These are phyloP conservation scores for Ramaria rubella DNA, from an alignment of 768 basidiomycete genomes.

Conservation along the genomic window DNA sequence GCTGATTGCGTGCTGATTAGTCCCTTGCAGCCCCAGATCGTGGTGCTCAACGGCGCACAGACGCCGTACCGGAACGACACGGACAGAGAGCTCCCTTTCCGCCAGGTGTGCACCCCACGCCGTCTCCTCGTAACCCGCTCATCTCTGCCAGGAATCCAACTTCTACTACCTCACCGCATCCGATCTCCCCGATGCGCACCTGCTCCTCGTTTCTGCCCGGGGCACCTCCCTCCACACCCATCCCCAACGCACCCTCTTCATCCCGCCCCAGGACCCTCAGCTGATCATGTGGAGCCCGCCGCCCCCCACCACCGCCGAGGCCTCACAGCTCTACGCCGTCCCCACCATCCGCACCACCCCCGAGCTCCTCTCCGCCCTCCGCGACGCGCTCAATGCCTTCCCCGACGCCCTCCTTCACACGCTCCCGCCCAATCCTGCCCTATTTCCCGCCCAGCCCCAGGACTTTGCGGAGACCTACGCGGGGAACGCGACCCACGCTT, in stretches of 20 bases:
- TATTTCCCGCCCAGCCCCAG: conserved; percentile 46
- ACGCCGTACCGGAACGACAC: conserved; percentile 73
- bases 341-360: conserved; percentile 49
- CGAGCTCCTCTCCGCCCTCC: conserved; percentile 40
- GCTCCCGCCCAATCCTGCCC: conserved; percentile 45
- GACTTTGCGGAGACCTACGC: conserved; percentile 33
- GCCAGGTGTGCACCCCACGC: conserved; percentile 35
- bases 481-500: conserved; percentile 44
- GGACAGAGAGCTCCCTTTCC: conserved; percentile 71
- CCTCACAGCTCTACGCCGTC: conserved; percentile 41
- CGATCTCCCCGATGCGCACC: conserved; percentile 59
- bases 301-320: conserved; percentile 60
- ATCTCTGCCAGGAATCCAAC: conserved; percentile 57
- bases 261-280: conserved; percentile 64
- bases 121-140: background rate
- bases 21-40: conserved; percentile 53
- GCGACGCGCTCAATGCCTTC: conserved; percentile 39
- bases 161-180: conserved; percentile 86
- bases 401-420: conserved; percentile 60
- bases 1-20: background rate
- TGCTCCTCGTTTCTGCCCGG: conserved; percentile 54
- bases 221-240: conserved; percentile 37
- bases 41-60: conserved; percentile 59
- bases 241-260: conserved; percentile 58
- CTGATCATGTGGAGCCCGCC: conserved; percentile 88